Percentiles rank a stretch among this genome's conserved stretches.
phyloP scores from a whole-genome alignment of 768 basidiomycete species.

The Krasilnikovozyma curviuscula region DNA sequence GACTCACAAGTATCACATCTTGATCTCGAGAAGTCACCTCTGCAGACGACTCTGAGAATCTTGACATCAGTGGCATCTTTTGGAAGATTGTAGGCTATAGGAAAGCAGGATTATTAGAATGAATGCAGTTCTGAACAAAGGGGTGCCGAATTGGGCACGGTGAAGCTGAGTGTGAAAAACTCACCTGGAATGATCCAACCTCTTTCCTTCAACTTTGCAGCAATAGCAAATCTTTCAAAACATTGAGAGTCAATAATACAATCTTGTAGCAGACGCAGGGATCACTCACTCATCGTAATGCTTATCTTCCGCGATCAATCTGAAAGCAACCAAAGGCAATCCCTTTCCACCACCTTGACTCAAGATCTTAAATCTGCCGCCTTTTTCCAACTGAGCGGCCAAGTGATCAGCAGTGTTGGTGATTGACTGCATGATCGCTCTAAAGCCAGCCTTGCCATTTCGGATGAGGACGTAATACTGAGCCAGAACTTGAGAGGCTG shows the following conservation, averaged over 20 bases:
- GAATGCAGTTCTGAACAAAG: background rate
- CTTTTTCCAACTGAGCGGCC: slow-evolving; percentile 9
- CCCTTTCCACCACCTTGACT: slow-evolving; percentile 10
- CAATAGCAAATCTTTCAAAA: slow-evolving; percentile 10
- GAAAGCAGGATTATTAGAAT: background rate
- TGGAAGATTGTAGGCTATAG: slow-evolving; percentile 1
- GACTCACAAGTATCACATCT: slow-evolving; percentile 10
- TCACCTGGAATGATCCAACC: slow-evolving; percentile 17
- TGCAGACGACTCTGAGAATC: slow-evolving; percentile 12
- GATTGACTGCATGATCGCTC: slow-evolving; percentile 14
- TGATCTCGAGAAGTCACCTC: slow-evolving; percentile 14
- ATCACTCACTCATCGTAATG: slow-evolving; percentile 12
- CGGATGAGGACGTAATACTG: slow-evolving; percentile 11
- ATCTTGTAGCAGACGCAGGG: background rate
- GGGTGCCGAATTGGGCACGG: slow-evolving; percentile 5
- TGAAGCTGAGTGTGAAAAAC: background rate
- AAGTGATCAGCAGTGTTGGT: slow-evolving; percentile 14
- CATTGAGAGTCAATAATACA: background rate
- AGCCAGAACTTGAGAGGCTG: slow-evolving; percentile 12
- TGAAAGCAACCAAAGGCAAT: slow-evolving; percentile 17
- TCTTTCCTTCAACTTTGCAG: slow-evolving; percentile 10
- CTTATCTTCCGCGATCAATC: slow-evolving; percentile 11
- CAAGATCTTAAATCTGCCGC: slow-evolving; percentile 11
- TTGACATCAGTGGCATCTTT: background rate
- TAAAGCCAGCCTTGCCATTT: slow-evolving; percentile 14